A percentile compares a stretch with the other conserved stretches of the same genome.
These are phyloP conservation scores for Rhizopogon vesiculosus DNA, from an alignment of 768 basidiomycete species.

Conservation along the genomic window DNA sequence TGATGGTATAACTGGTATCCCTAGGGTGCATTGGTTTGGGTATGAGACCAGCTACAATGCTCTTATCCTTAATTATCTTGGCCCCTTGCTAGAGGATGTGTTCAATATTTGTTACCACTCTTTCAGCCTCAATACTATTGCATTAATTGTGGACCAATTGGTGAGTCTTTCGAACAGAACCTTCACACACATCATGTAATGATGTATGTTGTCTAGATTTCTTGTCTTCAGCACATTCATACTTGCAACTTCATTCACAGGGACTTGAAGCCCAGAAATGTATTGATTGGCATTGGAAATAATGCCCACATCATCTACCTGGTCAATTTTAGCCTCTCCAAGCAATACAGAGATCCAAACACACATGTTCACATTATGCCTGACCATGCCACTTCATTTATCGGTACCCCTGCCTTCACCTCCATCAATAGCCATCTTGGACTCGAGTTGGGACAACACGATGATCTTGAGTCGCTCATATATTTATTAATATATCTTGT, in stretches of 20 bases:
- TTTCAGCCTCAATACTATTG: neutral
- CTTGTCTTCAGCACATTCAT: neutral
- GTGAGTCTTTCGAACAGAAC: neutral
- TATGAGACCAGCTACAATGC: neutral
- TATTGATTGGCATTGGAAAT: neutral
- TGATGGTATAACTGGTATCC: neutral
- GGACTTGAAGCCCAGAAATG: neutral
- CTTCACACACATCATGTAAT: neutral
- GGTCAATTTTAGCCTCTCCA: conserved; percentile 13
- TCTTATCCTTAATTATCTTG: neutral
- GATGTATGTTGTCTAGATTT: neutral
- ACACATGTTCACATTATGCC: neutral
- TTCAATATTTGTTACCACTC: neutral
- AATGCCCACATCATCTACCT: conserved; percentile 7
- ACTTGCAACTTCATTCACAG: neutral
- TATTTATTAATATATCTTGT: neutral
- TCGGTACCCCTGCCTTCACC: neutral
- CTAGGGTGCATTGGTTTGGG: neutral
- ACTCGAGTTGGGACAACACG: neutral
- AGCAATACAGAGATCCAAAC: conserved; percentile 3
- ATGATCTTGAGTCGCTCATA: neutral
- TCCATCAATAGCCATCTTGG: conserved; percentile 1
- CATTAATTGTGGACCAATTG: neutral
- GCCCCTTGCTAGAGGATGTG: neutral
- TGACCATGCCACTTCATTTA: neutral